Base-by-base conservation (phyloP, 73 alveolate genomes). In the Strombidium stylifer region DNA sequence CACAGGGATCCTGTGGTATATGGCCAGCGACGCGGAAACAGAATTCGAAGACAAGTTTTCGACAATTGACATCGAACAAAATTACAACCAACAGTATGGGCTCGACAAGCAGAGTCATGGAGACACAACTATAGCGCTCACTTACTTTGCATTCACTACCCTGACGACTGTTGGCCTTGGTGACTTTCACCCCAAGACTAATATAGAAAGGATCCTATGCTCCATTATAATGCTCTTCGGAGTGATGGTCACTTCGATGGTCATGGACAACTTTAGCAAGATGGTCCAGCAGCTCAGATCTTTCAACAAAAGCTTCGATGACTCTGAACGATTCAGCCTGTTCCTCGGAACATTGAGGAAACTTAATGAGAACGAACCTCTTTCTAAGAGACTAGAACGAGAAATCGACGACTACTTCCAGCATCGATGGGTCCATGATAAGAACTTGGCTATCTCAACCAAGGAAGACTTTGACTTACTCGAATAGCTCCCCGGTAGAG, bases 151-250 rank as follows among this genome's bases (percentile, higher is more conserved):
- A 24, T 69, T 90, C 40, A 90, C 97, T 0, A 87, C 96, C 1
- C 75, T 90, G 42, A 82, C 97, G 1, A 88, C 94, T n/a, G 94
- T 90, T 18, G 97, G 97, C 0, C 86, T 82, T 66, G 97, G 97
- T 6, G 97, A 90, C 71, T 66, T 72, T 20, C 73, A 76, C 72
- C 94, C 97, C 3, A 56, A 69, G 16, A 79, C 85, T 42, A 85
- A 85, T 51, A 64, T 68, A 12, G 97, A 90, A 56, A 90, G 82
- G 53, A 81, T 90, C 11, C 70, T 90, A 45, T 93, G 92, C 21
- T 81, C 86, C 41, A 53, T 86, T 4, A 84, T 90, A 39, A 90
- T 90, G 95, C 48, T 90, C 54, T 42, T 78, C 16, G 97, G 97
- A 14, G 95, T 90, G 20, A 90, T 96, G 15, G 78, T 90, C 84